These are phyloP conservation scores for Zygosaccharomyces pseudobailii DNA, from an alignment of 1,139 yeast species.

Conservation along the genomic window DNA sequence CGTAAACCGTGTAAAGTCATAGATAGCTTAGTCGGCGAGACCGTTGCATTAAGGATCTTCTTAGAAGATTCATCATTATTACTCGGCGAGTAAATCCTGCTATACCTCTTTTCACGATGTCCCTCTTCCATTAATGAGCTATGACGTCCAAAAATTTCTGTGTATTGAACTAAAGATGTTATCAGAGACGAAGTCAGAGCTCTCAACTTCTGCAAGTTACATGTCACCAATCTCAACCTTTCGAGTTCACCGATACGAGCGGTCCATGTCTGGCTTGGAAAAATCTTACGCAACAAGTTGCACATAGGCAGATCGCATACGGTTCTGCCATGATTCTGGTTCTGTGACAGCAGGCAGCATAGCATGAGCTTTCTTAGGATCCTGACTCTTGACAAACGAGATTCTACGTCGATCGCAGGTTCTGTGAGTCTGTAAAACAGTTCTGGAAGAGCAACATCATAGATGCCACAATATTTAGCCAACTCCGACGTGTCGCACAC, in stretches of 20 bases:
- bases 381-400: slow-evolving; percentile 19
- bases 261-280: slow-evolving; percentile 1
- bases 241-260: background rate
- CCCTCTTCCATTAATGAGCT: slow-evolving; percentile 2
- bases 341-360: slow-evolving; percentile 21
- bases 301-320: slow-evolving; percentile 2
- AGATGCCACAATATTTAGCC: slow-evolving; percentile 22
- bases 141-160: slow-evolving; percentile 1
- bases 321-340: slow-evolving; percentile 5
- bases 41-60: no score
- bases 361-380: slow-evolving; percentile 21
- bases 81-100: background rate
- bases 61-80: background rate
- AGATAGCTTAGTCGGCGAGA: background rate
- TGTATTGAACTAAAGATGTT: slow-evolving; percentile 7
- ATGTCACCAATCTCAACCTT: slow-evolving; percentile 5
- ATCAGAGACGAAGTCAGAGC: slow-evolving; percentile 3
- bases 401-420: slow-evolving; percentile 13
- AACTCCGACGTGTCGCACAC: slow-evolving; percentile 15
- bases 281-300: slow-evolving; percentile 3
- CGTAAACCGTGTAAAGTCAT: slow-evolving; percentile 5
- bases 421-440: slow-evolving; percentile 16
- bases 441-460: slow-evolving; percentile 18
- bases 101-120: background rate
- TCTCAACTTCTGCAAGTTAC: slow-evolving; percentile 6